Conservation (phyloP, 2,329 filamentous ascomycete genomes). For the Stagonosporopsis vannaccii region DNA sequence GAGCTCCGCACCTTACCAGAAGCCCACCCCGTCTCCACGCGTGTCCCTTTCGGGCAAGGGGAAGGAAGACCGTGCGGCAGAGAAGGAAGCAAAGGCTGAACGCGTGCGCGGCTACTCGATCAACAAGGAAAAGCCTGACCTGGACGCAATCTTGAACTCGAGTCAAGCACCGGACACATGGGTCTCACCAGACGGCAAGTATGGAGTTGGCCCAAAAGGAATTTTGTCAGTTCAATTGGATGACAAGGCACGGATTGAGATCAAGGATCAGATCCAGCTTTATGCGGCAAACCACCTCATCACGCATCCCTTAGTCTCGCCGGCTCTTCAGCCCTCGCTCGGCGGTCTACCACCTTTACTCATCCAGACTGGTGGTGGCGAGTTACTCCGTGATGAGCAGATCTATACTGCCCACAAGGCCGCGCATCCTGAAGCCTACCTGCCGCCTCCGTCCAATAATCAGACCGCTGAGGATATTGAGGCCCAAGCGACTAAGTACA, state of each 20-base stretch:
- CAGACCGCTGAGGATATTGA: conserved; percentile 65
- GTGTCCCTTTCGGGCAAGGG: conserved; percentile 17
- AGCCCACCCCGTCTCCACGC: conserved; percentile 15
- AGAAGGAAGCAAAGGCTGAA: conserved; percentile 46
- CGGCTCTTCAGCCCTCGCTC: conserved; percentile 84
- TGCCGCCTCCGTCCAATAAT: conserved; percentile 59
- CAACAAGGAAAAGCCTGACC: conserved; percentile 28
- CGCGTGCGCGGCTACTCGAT: conserved; percentile 48
- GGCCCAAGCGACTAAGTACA: conserved; percentile 72
- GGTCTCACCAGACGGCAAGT: conserved; percentile 46
- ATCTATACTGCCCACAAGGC: conserved; percentile 95
- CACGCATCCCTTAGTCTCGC: conserved; percentile 87
- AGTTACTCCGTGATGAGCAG: conserved; percentile 91
- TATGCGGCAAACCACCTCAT: conserved; percentile 85
- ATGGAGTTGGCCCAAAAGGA: conserved; percentile 43
- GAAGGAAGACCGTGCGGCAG: conserved; percentile 39
- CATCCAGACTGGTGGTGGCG: conserved; percentile 86
- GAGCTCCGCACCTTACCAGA: conserved; percentile 18
- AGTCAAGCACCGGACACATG: conserved; percentile 23
- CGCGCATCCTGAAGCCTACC: conserved; percentile 80
- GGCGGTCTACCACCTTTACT: conserved; percentile 89
- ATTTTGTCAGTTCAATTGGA: conserved; percentile 71
- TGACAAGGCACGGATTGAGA: conserved; percentile 65
- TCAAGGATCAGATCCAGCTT: conserved; percentile 94
- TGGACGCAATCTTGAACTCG: conserved; percentile 14